These are phyloP conservation scores for Rhodosporidiobolus odoratus DNA, from an alignment of 768 basidiomycete species.

Conservation along the genomic window DNA sequence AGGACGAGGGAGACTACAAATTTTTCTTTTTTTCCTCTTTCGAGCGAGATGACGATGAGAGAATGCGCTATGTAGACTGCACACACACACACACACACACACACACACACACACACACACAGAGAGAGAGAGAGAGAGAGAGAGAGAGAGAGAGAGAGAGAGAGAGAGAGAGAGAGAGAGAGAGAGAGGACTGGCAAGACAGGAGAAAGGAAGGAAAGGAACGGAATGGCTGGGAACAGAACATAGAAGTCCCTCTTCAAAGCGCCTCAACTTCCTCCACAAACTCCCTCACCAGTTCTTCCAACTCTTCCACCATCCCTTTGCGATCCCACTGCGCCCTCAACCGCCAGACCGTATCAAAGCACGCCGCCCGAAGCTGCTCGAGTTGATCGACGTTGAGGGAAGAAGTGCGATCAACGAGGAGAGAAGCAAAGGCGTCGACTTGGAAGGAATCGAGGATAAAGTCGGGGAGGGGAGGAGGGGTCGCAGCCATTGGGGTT, in stretches of 20 bases:
- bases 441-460: constrained; percentile 57
- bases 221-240: background rate
- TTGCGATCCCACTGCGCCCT: constrained; percentile 78
- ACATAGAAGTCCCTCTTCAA: background rate
- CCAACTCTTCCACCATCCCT: constrained; percentile 51
- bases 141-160: background rate
- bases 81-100: no score
- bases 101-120: no score
- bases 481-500: constrained; percentile 22
- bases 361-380: constrained; percentile 78
- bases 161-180: background rate
- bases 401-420: constrained; percentile 56
- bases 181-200: background rate
- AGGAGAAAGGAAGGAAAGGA: background rate
- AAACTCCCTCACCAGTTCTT: constrained; percentile 26
- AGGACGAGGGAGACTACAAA: no score
- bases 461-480: constrained; percentile 55
- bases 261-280: constrained; percentile 35
- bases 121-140: background rate
- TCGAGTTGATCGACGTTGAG: constrained; percentile 86
- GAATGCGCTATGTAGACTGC: no score
- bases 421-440: constrained; percentile 51
- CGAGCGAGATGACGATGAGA: no score
- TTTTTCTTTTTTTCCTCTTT: no score
- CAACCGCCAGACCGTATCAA: constrained; percentile 74